Evolutionary conservation across 345 rosid species (phyloP), one percentile per base, ranked within the genome.

Genomic region (Theobroma cacao): DNA sequence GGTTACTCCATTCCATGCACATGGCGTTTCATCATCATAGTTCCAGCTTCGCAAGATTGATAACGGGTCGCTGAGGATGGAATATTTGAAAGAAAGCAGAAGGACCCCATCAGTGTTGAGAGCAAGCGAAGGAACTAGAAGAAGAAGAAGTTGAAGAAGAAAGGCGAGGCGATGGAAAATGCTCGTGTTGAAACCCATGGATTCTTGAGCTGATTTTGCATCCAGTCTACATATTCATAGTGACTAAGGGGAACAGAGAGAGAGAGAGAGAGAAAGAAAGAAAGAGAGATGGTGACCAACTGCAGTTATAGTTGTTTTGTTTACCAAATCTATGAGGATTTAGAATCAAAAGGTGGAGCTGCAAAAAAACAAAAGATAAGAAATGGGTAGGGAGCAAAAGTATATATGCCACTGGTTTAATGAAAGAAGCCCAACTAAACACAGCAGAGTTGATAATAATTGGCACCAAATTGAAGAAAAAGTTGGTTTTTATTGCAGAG

Each of bases 1-100:
- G 4, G 89, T 83, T 1, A 91, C 91, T 62, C 95, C 97, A 62
- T 78, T 84, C 97, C 97, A 91, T 15, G 86, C 83, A 72, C 95
- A 93, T 38, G 97, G 95, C 4, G 90, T 87, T 56, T 14, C 86
- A 15, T 91, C 97, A 4, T 86, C 86, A 12, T 93, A 90, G 87
- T 90, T 91, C 95, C 97, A 93, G 75, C 60, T 76, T 28, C 75
- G 22, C 43, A 93, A 76, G 75, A 84, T 92, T 10, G 87, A 89
- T 71, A 90, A 79, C 3, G 95, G 95, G 84, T 93, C 95, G 17
- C 81, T 81, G 17, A 91, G 87, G 77, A 88, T 85, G 28, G 95
- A 82, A 80, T 93, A 90, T 71, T 89, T 93, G 86, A 93, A 90
- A 26, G 93, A 89, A 72, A 93, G 94, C 40, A 93, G 53, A 55